Conservation (phyloP, 2,329 filamentous ascomycete species). For the Calonectria leucothoes region DNA sequence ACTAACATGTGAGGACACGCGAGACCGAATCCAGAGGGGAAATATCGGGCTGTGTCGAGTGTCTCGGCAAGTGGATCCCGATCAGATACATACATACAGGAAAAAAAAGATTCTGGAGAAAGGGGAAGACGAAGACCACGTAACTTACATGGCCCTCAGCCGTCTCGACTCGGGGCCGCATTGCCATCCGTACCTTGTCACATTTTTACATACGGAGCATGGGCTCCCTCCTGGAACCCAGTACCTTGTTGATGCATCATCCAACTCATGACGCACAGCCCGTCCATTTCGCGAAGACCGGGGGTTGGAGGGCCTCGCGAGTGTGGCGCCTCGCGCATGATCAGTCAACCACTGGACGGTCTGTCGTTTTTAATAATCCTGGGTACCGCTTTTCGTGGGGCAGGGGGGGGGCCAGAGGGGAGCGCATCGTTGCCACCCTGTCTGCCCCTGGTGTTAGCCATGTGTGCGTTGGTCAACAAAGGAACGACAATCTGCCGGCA, state of each 20-base stretch:
- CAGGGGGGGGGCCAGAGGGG: constrained; percentile 1
- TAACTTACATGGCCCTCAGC: not conserved
- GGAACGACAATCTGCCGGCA: not conserved
- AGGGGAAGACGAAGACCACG: not conserved
- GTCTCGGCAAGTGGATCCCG: constrained; percentile 9
- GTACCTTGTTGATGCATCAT: constrained; percentile 8
- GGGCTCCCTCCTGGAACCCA: not conserved
- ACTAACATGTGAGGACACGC: constrained; percentile 3
- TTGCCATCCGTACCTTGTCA: constrained; percentile 1
- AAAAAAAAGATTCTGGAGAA: constrained; percentile 8
- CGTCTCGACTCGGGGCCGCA: not conserved
- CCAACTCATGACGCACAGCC: constrained; percentile 11
- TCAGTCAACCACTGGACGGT: constrained; percentile 10
- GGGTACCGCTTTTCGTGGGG: not conserved
- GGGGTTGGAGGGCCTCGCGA: not conserved
- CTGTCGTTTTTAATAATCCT: constrained; percentile 3
- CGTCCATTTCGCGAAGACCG: not conserved
- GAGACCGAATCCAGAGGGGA: constrained; percentile 16
- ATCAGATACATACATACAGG: not conserved
- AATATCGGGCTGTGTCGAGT: constrained; percentile 1
- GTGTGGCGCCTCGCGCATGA: constrained; percentile 14
- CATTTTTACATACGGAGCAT: not conserved
- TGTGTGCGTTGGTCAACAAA: not conserved
- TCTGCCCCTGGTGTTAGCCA: not conserved
- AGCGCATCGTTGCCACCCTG: not conserved